phyloP scores from a whole-genome alignment of 495 filamentous ascomycete genomes.

The Penicillium roqueforti region DNA sequence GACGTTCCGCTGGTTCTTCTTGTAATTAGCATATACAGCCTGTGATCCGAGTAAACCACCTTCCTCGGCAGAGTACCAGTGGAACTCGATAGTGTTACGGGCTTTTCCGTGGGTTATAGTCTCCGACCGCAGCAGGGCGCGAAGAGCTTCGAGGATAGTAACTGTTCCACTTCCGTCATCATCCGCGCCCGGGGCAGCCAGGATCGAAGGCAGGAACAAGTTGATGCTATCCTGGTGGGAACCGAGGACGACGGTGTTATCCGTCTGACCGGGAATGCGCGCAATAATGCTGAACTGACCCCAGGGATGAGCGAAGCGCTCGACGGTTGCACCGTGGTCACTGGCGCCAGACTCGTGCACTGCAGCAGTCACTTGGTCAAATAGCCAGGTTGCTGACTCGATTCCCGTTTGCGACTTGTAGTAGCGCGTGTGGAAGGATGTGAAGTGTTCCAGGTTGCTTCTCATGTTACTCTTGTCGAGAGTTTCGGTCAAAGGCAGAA shows the following conservation, averaged over 20 bases:
- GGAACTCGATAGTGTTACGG: slow-evolving; percentile 86
- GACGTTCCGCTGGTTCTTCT: slow-evolving; percentile 66
- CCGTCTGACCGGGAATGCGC: slow-evolving; percentile 79
- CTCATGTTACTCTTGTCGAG: slow-evolving; percentile 76
- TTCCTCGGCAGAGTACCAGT: slow-evolving; percentile 94
- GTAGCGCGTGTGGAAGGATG: slow-evolving; percentile 82
- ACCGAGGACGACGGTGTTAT: slow-evolving; percentile 76
- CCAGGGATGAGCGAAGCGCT: slow-evolving; percentile 79
- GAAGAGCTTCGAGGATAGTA: slow-evolving; percentile 69
- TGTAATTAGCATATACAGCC: slow-evolving; percentile 83
- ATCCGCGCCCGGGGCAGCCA: slow-evolving; percentile 72
- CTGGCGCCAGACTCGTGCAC: slow-evolving; percentile 66
- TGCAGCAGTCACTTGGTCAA: slow-evolving; percentile 66
- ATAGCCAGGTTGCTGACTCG: slow-evolving; percentile 89
- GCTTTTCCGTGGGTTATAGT: slow-evolving; percentile 49
- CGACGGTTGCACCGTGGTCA: slow-evolving; percentile 61
- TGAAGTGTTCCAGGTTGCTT: slow-evolving; percentile 71
- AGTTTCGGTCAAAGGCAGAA: slow-evolving; percentile 60
- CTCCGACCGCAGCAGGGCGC: slow-evolving; percentile 57
- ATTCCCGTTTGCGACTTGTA: slow-evolving; percentile 81
- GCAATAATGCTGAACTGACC: slow-evolving; percentile 89
- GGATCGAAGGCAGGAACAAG: slow-evolving; percentile 76
- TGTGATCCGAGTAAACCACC: slow-evolving; percentile 82
- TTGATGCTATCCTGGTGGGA: slow-evolving; percentile 87
- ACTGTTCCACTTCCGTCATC: slow-evolving; percentile 75